phyloP scores from a whole-genome alignment of 2,329 filamentous ascomycete genomes.

The Venturia carpophila region DNA sequence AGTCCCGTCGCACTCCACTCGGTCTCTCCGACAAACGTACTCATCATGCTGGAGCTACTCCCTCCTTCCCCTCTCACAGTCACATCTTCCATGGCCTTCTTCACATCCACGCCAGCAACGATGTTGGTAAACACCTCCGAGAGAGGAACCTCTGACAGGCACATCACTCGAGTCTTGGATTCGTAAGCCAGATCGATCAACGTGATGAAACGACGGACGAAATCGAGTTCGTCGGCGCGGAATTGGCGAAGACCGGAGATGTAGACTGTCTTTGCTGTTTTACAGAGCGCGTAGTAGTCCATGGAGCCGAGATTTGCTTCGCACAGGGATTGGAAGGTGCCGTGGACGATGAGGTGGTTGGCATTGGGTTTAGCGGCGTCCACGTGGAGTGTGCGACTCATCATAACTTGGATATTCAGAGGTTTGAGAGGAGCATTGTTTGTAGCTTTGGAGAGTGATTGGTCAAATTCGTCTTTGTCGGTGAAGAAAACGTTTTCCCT shows the following conservation, averaged over 20 bases:
- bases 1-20: slow-evolving; percentile 27
- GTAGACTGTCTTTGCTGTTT: slow-evolving; percentile 85
- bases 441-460: not conserved
- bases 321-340: slow-evolving; percentile 43
- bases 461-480: not conserved
- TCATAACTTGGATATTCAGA: slow-evolving; percentile 22
- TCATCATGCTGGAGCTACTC: slow-evolving; percentile 26
- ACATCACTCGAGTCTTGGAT: slow-evolving; percentile 21
- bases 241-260: slow-evolving; percentile 87
- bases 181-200: slow-evolving; percentile 97
- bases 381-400: slow-evolving; percentile 22
- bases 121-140: slow-evolving; percentile 25
- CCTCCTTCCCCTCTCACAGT: slow-evolving; percentile 25
- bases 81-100: slow-evolving; percentile 21
- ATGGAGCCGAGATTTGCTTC: slow-evolving; percentile 55
- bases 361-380: not conserved
- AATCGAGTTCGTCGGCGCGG: slow-evolving; percentile 76
- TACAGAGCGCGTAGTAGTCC: slow-evolving; percentile 87
- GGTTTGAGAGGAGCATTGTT: slow-evolving; percentile 14
- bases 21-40: slow-evolving; percentile 26
- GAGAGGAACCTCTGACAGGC: slow-evolving; percentile 22
- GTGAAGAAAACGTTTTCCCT: slow-evolving; percentile 5
- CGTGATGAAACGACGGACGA: slow-evolving; percentile 89
- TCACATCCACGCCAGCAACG: slow-evolving; percentile 20
- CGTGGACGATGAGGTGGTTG: slow-evolving; percentile 77